Evolutionary conservation across 140 eudicot genomes (phyloP), one percentile per base, ranked within the genome.

Genomic region (Erigeron philadelphicus): DNA sequence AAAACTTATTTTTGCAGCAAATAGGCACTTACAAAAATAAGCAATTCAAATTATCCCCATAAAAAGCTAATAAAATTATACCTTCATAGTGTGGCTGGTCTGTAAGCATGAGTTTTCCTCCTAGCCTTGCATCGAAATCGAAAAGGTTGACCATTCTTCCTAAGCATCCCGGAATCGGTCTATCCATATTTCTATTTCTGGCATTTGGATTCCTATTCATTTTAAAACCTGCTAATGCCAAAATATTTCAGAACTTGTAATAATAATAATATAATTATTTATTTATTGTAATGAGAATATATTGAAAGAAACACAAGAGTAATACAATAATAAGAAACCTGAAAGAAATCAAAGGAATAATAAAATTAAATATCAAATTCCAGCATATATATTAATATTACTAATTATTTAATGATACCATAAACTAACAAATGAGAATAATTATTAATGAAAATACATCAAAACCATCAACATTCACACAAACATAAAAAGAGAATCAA

Each of bases 111-210:
- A 63, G 78, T 76, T 89, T 82, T 81, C 85, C 74, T 52, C 84
- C 81, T 64, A 85, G 61, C 63, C 82, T 79, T 1, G 86, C 61
- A 44, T 81, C 79, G 68, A 83, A 66, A 73, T 94, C 97, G 64
- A 90, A 94, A 9, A 87, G 86, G 67, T 94, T 90, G 56, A 84
- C 99, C 91, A 87, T 80, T 73, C 89, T 84, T 72, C 99, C 97
- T 78, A 94, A 81, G 78, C 99, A 94, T 63, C 95, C 96, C 59
- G 86, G 88, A 64, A 83, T 40, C 47, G 91, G 86, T 48, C 84
- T 85, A 66, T 84, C 88, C 56, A 70, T 23, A 62, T 78, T 79
- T 13, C 61, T 60, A 76, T 69, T 60, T 76, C 81, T 85, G 6
- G 21, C 73, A 78, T 78, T 80, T 50, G 76, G 86, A 63, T 78